Conservation (phyloP, 2,329 filamentous ascomycete species). For the Fusarium chlamydosporum region DNA sequence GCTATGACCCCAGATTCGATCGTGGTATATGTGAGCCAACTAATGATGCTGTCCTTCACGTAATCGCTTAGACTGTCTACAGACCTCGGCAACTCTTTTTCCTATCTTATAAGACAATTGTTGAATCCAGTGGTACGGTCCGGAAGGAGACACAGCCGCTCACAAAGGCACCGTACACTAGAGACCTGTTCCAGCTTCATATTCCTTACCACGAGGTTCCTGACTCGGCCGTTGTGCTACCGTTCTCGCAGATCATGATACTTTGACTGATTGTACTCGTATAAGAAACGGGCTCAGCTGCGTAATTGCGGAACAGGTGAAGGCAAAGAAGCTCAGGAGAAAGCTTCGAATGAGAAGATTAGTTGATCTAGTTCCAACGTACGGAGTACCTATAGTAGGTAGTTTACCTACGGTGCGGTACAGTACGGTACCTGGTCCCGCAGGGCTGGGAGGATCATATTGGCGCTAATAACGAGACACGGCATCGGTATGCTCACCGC, state of each 20-base stretch:
- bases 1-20: constrained; percentile 33
- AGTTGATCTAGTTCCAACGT: neutral
- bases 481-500: constrained; percentile 35
- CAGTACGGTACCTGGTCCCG: constrained; percentile 5
- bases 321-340: constrained; percentile 22
- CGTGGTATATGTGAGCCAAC: constrained; percentile 7
- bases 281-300: constrained; percentile 17
- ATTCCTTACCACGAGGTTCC: neutral
- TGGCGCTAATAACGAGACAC: constrained; percentile 6
- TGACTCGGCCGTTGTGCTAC: constrained; percentile 29
- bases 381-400: no score
- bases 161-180: constrained; percentile 1
- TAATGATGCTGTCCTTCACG: constrained; percentile 11
- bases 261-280: constrained; percentile 13
- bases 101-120: neutral
- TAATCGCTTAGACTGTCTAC: neutral
- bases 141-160: neutral
- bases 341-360: neutral
- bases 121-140: constrained; percentile 4
- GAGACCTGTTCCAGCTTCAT: neutral
- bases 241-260: constrained; percentile 28
- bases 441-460: constrained; percentile 18
- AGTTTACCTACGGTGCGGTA: neutral
- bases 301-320: constrained; percentile 19
- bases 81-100: neutral